Base-by-base conservation (phyloP, 345 rosid species). In the Barbarea vulgaris region DNA sequence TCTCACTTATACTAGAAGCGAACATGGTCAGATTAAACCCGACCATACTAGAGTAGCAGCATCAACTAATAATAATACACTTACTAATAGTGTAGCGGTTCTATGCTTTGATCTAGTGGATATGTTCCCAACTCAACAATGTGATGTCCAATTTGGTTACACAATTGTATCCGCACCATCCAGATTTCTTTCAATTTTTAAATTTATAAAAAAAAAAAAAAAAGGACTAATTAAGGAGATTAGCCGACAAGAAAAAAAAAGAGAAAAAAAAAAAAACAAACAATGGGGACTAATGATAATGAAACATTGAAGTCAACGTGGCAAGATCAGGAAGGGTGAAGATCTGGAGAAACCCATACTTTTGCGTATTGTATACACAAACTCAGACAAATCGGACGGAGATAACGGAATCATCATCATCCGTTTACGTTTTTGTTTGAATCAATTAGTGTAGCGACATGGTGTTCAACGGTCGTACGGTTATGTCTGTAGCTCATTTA, bases 381-480 rank as follows among this genome's bases (percentile, higher is more conserved):
- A 41, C 64, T 28, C 42, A 36, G 1, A 37, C 2, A 41, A n/a
- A n/a, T n/a, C n/a, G n/a, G n/a, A n/a, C n/a, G n/a, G n/a, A n/a
- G n/a, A n/a, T n/a, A n/a, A n/a, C n/a, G n/a, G n/a, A n/a, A n/a
- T n/a, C n/a, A 54, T 15, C 64, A 30, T 64, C 25, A 53, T 62
- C 56, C 18, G 27, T 21, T 36, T 51, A 51, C 69, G 15, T 21
- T 72, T 48, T 48, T 6, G 24, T 17, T 9, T 48, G 66, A 31
- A 47, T 31, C n/a, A n/a, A 27, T 25, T n/a, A 31, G 60, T 12
- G 17, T 18, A 47, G 9, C 25, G 39, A 25, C 18, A 84, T 89
- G 96, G 96, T 90, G 81, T 90, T 85, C 67, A 88, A 79, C 77
- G 82, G 88, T 80, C 30, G 64, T 41, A 55, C 70, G 11, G 83